Evolutionary conservation across 2,329 filamentous ascomycete genomes (phyloP), one percentile per base, ranked within the genome.

Genomic region (Xylariaceae sp.): DNA sequence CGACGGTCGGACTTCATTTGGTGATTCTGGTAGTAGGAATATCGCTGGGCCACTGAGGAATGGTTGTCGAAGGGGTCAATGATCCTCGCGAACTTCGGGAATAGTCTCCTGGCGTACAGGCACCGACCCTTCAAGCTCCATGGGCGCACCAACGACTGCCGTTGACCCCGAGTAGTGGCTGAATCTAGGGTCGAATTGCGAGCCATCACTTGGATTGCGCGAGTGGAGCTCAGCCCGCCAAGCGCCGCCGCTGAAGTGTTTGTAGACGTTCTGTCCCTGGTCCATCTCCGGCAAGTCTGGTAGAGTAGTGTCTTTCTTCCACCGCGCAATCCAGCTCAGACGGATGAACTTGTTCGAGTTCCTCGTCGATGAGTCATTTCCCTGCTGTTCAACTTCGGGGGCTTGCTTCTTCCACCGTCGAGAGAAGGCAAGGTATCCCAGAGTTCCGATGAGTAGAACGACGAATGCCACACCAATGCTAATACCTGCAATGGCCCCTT

Each of bases 261-360:
- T 39, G 23, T 26, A 26, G 21, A 37, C 23, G 6, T 48, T 48
- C 7, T 37, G 46, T 14, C 46, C 33, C 33, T 41, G 24, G 12
- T 41, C 36, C 11, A 50, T 53, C 31, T 48, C 45, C 4, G 44
- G 21, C 24, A 47, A 16, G n/a, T 36, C 21, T 12, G 44, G 44
- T 4, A 24, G n/a, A n/a, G n/a, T n/a, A n/a, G n/a, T n/a, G n/a
- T n/a, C n/a, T n/a, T n/a, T n/a, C n/a, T n/a, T n/a, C n/a, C 33
- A 12, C 21, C 24, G 8, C 34, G 12, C n/a, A 24, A 40, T 49
- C 17, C 16, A n/a, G 11, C 24, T 23, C 17, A 31, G 5, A n/a
- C 16, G 37, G 2, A n/a, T 3, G 24, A n/a, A n/a, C n/a, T n/a
- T n/a, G n/a, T n/a, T n/a, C n/a, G n/a, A n/a, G n/a, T n/a, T n/a